A percentile compares a stretch with the other conserved stretches of the same genome.
Evolutionary conservation across 306 rosid genomes (phyloP).

Genomic region (Citrullus colocynthis): DNA sequence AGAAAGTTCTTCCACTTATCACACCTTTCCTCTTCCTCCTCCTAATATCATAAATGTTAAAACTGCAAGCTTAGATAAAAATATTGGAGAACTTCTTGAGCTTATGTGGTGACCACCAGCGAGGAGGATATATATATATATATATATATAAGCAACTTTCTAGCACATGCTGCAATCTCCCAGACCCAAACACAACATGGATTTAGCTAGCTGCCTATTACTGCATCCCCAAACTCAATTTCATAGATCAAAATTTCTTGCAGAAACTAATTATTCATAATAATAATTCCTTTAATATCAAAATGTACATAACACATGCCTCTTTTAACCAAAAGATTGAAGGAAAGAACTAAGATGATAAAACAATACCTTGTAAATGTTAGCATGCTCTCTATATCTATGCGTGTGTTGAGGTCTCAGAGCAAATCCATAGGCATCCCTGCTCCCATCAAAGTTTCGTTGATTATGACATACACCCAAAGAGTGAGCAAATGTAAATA

Average conservation of each 20-base stretch:
- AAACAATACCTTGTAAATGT: constrained; percentile 59
- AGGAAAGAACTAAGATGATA: neutral
- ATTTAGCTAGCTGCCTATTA: neutral
- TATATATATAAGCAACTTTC: no score
- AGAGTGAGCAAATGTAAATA: neutral
- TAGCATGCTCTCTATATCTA: constrained; percentile 51
- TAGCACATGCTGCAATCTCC: neutral
- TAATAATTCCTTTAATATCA: neutral
- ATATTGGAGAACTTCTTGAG: neutral
- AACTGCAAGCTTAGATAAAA: neutral
- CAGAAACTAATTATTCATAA: neutral
- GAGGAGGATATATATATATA: no score
- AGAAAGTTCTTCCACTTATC: constrained; percentile 65
- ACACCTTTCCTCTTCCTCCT: constrained; percentile 83
- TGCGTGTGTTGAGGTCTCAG: constrained; percentile 84
- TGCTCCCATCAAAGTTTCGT: constrained; percentile 15
- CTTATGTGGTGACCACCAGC: neutral
- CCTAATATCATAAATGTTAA: constrained; percentile 35
- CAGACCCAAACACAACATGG: neutral
- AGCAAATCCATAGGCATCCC: constrained; percentile 91
- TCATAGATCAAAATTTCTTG: neutral
- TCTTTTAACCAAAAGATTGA: neutral
- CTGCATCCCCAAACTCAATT: neutral
- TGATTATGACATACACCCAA: neutral
- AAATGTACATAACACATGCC: neutral